These are phyloP conservation scores for Choiromyces venosus DNA, from an alignment of 495 filamentous ascomycete genomes.

Conservation along the genomic window DNA sequence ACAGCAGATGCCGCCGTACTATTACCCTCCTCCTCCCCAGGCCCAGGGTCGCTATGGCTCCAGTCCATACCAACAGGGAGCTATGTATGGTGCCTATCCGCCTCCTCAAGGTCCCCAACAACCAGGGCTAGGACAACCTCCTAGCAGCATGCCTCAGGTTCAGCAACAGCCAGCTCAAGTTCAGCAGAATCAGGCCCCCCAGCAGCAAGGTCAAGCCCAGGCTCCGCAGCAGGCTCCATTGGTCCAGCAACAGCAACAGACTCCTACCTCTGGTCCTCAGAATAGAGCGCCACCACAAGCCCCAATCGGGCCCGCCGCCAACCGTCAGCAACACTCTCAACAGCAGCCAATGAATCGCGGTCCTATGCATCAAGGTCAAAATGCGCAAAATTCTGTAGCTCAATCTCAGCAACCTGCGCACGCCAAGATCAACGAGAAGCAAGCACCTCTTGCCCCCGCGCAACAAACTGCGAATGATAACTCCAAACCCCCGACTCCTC, in stretches of 20 bases:
- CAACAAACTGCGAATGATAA: slow-evolving; percentile 25
- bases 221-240: slow-evolving; percentile 45
- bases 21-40: slow-evolving; percentile 33
- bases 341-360: slow-evolving; percentile 34
- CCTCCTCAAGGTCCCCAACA: slow-evolving; percentile 27
- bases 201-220: slow-evolving; percentile 33
- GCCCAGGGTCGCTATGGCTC: slow-evolving; percentile 37
- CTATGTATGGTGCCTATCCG: slow-evolving; percentile 40
- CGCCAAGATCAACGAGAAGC: slow-evolving; percentile 44
- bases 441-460: slow-evolving; percentile 39
- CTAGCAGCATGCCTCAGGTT: slow-evolving; percentile 16
- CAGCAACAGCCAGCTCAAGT: slow-evolving; percentile 28
- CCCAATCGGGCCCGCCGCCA: slow-evolving; percentile 53
- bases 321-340: slow-evolving; percentile 40
- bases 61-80: slow-evolving; percentile 34
- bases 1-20: slow-evolving; percentile 31
- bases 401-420: slow-evolving; percentile 34
- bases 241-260: slow-evolving; percentile 43
- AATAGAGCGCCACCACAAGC: slow-evolving; percentile 51
- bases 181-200: slow-evolving; percentile 14
- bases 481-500: slow-evolving; percentile 42
- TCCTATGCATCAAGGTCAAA: slow-evolving; percentile 18
- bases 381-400: slow-evolving; percentile 36
- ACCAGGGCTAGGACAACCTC: slow-evolving; percentile 25
- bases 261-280: slow-evolving; percentile 3